A percentile compares a stretch with the other conserved stretches of the same genome.
Conservation (phyloP, 2,329 filamentous ascomycete species). For the Lithohypha guttulata region DNA sequence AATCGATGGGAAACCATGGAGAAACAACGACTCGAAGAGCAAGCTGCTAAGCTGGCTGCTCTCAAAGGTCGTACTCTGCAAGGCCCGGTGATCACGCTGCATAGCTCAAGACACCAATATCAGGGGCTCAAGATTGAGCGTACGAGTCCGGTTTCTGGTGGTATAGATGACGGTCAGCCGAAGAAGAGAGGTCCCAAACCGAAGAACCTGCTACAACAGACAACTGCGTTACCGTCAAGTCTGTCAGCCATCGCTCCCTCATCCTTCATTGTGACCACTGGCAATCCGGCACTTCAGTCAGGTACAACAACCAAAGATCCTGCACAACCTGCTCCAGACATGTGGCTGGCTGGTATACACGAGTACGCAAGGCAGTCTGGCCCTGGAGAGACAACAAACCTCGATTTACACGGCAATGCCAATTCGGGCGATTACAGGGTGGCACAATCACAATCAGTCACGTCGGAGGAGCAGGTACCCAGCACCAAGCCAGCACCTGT, state of each 20-base stretch:
- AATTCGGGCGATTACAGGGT: no score
- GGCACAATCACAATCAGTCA: no score
- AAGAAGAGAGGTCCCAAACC: conserved; percentile 21
- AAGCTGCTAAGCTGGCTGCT: conserved; percentile 72
- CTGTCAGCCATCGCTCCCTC: neutral
- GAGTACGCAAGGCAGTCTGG: conserved; percentile 27
- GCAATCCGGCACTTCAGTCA: no score
- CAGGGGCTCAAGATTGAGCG: conserved; percentile 44
- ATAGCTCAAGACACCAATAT: conserved; percentile 84
- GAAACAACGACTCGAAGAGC: conserved; percentile 73
- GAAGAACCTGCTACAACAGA: conserved; percentile 10
- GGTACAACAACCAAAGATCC: neutral
- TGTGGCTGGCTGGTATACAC: conserved; percentile 28
- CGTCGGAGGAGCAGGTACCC: no score
- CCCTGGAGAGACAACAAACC: neutral
- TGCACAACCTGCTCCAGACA: neutral
- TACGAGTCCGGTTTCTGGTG: neutral
- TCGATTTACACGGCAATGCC: neutral
- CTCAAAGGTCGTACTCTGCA: conserved; percentile 77
- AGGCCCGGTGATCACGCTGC: conserved; percentile 81
- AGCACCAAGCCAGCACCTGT: no score
- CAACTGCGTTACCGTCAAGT: neutral
- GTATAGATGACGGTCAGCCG: conserved; percentile 9
- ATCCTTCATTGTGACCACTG: neutral
- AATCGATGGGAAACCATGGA: conserved; percentile 93